Evolutionary conservation across 495 filamentous ascomycete genomes (phyloP), one percentile per base, ranked within the genome.

Genomic region (Choiromyces venosus): DNA sequence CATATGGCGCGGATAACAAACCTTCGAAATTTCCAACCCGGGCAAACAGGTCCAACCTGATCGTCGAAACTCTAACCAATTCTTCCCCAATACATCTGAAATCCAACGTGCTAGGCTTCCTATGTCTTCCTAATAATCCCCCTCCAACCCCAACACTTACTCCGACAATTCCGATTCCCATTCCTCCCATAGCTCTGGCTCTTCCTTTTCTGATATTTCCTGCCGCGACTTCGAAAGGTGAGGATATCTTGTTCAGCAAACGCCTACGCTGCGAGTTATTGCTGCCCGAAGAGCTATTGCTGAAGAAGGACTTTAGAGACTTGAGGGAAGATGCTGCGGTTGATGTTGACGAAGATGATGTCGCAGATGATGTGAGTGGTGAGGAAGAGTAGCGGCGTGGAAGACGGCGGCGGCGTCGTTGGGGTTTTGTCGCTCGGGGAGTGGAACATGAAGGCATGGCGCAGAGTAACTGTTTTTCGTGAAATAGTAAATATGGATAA

Each of bases 21-120:
- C 75, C 75, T 37, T 77, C 74, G 29, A 44, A 77, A 37, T 56
- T 35, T 29, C 72, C 61, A 77, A 77, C 33, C 69, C 72, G 39
- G 66, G 75, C 69, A 40, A 75, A 71, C 18, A 61, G 56, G 33
- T 74, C 56, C 3, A 76, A n/a, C 46, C 74, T 76, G 42, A 76
- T 74, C 18, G 74, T 75, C 19, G 74, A 76, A 39, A 76, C 74
- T 64, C 74, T 75, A 25, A 74, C 69, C 67, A 76, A 61, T 37
- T 78, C 76, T 70, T 79, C 74, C 37, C 78, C 78, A 67, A 80
- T 80, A 37, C 78, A 80, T n/a, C 77, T 71, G 42, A 80, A 80
- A 71, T 80, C 78, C 37, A 80, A 39, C 7, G 78, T 80, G 37
- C 78, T 80, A 12, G 78, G 77, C 65, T 77, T 80, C 65, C 66